Percentiles rank a stretch among this genome's conserved stretches.
phyloP scores from a whole-genome alignment of 352 stramenopile species.

The Ophiocytium majus region DNA sequence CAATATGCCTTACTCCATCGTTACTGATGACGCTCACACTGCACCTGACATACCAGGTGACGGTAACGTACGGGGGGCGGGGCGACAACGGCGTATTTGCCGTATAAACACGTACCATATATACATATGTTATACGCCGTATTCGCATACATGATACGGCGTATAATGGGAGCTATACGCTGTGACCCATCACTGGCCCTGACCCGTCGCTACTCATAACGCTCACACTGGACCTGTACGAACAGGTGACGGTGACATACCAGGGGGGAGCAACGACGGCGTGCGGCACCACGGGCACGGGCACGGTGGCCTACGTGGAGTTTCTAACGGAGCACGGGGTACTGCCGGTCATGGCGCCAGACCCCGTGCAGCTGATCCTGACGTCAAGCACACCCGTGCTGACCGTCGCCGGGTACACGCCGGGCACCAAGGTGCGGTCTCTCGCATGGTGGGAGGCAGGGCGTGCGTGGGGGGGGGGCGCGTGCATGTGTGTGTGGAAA shows the following conservation, averaged over 20 bases:
- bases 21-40: background rate
- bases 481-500: no score
- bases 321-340: constrained; percentile 69
- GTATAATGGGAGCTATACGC: no score
- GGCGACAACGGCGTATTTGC: background rate
- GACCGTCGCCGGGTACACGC: background rate
- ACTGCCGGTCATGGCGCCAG: no score
- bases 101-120: background rate
- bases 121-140: no score
- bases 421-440: background rate
- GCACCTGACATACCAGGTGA: background rate
- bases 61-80: background rate
- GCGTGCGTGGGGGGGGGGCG: no score
- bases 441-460: no score
- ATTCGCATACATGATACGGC: no score
- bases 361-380: no score
- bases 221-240: background rate
- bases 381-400: background rate
- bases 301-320: constrained; percentile 29
- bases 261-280: constrained; percentile 46
- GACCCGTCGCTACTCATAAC: background rate
- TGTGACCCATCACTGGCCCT: no score
- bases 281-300: constrained; percentile 19
- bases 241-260: background rate
- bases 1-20: background rate